These are phyloP conservation scores for Nemania serpens DNA, from an alignment of 2,329 filamentous ascomycete genomes.

Conservation along the genomic window DNA sequence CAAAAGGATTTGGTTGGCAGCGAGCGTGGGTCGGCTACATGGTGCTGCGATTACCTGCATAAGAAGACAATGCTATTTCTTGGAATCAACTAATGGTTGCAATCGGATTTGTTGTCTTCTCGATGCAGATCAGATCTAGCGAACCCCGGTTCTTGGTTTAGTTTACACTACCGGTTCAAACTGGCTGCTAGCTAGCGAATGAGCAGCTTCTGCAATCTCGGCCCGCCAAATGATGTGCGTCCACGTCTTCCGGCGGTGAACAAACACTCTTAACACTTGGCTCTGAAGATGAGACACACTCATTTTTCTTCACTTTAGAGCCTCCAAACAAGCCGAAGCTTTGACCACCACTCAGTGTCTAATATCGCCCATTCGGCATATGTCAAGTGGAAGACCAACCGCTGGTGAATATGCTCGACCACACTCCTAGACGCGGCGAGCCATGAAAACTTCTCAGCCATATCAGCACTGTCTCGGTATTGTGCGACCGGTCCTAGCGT, in stretches of 20 bases:
- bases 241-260: constrained; percentile 23
- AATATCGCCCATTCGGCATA: neutral
- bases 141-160: constrained; percentile 9
- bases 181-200: constrained; percentile 14
- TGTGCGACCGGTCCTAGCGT: neutral
- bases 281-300: constrained; percentile 8
- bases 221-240: constrained; percentile 24
- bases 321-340: constrained; percentile 2
- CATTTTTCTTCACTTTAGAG: neutral
- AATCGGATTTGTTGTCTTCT: constrained; percentile 32
- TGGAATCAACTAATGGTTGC: constrained; percentile 13
- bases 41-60: constrained; percentile 18
- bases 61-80: constrained; percentile 30
- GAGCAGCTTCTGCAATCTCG: constrained; percentile 14
- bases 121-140: constrained; percentile 27
- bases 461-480: constrained; percentile 15
- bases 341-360: constrained; percentile 3
- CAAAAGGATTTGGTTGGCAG: constrained; percentile 9
- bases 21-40: constrained; percentile 7
- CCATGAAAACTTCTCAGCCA: neutral
- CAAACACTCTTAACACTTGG: neutral
- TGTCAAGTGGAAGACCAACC: neutral
- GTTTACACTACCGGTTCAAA: neutral
- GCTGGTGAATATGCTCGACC: constrained; percentile 1
- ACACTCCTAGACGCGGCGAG: constrained; percentile 2